Evolutionary conservation across 176 grass and related monocot genomes (phyloP), one percentile per base, ranked within the genome.

Genomic region (Cocos nucifera): DNA sequence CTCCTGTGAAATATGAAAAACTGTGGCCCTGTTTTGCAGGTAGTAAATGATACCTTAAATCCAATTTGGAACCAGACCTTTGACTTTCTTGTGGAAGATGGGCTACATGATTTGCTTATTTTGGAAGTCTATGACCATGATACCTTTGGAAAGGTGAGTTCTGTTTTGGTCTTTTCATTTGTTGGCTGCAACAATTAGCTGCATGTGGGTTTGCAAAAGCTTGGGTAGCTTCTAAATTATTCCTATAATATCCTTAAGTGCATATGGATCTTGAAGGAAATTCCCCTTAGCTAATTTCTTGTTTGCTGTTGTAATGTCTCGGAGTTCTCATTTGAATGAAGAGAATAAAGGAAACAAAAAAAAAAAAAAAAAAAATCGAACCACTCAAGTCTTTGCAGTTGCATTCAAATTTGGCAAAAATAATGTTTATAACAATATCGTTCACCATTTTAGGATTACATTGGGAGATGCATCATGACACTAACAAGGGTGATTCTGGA

Each of bases 61-160:
- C 93, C 93, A 58, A 91, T 80, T 65, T 97, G 93, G 93, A 88
- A 97, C 50, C 93, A 97, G 54, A 88, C 84, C 62, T 97, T 97
- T 76, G 87, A 97, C 73, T 76, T 97, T 66, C 76, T 97, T 4
- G 84, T 97, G 20, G 93, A 97, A 91, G 93, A 97, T 78, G 93
- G 84, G 0, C 79, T 97, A 49, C 93, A 97, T 80, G 93, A 97
- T 88, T 84, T 97, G 76, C 92, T 97, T 59, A 88, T 97, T 59
- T 89, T 97, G 49, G 92, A 97, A 84, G 76, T 97, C 58, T 97
- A 80, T 76, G 92, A 97, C 65, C 92, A 97, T 44, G 92, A 97
- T 81, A 97, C 92, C 26, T 97, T 97, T 63, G 83, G 83, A 79
- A 97, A 97, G 92, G 92, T 95, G 23, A 23, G 52, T 50, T 67